Base-by-base conservation (phyloP, 2,329 filamentous ascomycete species). In the Alternaria brassicae region DNA sequence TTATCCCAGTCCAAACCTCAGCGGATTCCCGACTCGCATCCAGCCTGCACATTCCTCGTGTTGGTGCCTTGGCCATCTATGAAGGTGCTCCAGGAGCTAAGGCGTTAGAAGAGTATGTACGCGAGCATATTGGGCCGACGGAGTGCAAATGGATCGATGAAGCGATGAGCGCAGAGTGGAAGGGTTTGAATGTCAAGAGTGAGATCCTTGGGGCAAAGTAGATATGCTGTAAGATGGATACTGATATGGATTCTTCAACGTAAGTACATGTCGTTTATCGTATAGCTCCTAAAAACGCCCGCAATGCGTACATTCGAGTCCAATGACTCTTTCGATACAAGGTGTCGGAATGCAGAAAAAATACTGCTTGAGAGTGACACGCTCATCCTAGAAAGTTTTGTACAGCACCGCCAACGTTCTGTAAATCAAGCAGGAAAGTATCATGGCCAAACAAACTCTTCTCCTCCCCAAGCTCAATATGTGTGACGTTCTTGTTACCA, bases 381-480 rank as follows among this genome's bases (percentile, higher is more conserved):
- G 12, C 39, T 71, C 56, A 94, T 1, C 84, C 85, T 68, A 99
- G 77, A 77, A 99, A 99, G 68, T 85, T 85, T 70, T 88, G 88
- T 45, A 99, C 81, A 49, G 89, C 91, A 0, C 92, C 93, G 4
- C 95, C 95, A 49, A 99, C 92, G 69, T 97, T 91, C 80, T 97
- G 89, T 57, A 98, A 80, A 79, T 99, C 95, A 41, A 99, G 81
- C 72, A 99, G 79, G 76, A 99, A 99, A 0, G 94, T 98, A 75
- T 99, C 95, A 73, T 99, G 95, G 0, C 95, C 95, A 76, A 99
- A 99, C 70, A 96, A 80, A 71, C 93, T 97, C 78, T 95, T 87
- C 80, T 98, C 93, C 80, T 98, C 92, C 32, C 93, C 95, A 49
- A 99, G 81, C 81, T 99, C 95, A 13, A 95, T 86, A 78, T 99